Percentiles rank a stretch among this genome's conserved stretches.
These are phyloP conservation scores for Helichrysum umbraculigerum DNA, from an alignment of 129 eudicot species.

Conservation along the genomic window DNA sequence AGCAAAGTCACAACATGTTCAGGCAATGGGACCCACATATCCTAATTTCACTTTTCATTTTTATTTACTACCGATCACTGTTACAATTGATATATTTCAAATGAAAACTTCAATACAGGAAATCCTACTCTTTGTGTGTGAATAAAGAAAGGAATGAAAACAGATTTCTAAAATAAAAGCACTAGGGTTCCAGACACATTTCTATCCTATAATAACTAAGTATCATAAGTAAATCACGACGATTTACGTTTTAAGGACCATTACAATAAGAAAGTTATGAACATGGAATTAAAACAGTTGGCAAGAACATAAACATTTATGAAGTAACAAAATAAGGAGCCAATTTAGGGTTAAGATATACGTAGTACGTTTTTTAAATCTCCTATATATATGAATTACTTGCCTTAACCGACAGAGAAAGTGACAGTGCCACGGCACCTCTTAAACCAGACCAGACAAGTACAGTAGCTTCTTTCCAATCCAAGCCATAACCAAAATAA, in stretches of 20 bases:
- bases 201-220: not conserved
- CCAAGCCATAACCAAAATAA: conserved; percentile 88
- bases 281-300: not conserved
- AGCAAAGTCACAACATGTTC: not conserved
- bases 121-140: not conserved
- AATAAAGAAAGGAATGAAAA: not conserved
- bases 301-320: not conserved
- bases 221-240: not conserved
- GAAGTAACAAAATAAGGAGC: not conserved
- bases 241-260: not conserved
- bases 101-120: not conserved
- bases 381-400: conserved; percentile 27
- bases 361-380: not conserved
- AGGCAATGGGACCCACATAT: not conserved
- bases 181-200: not conserved
- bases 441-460: conserved; percentile 91
- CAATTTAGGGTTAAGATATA: not conserved
- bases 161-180: not conserved
- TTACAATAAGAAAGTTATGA: not conserved
- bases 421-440: conserved; percentile 94
- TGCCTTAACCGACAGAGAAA: conserved; percentile 88
- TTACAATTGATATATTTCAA: not conserved
- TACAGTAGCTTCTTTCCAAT: conserved; percentile 90
- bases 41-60: not conserved
- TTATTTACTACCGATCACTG: not conserved